These are phyloP conservation scores for Suhomyces bokatorum DNA, from an alignment of 1,139 yeast species.

Conservation along the genomic window DNA sequence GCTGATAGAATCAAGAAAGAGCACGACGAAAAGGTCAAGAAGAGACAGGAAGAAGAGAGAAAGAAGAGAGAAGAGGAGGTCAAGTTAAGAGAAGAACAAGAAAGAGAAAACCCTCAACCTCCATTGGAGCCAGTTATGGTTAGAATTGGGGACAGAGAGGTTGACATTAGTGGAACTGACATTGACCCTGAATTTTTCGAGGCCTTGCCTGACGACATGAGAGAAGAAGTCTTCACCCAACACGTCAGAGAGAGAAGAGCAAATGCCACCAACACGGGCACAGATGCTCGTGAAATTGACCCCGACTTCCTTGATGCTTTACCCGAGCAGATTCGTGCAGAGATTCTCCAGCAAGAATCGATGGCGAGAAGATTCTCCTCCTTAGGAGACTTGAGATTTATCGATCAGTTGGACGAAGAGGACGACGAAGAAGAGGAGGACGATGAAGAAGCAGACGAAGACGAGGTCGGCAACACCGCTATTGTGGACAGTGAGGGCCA, in stretches of 20 bases:
- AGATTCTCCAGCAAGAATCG: conserved; percentile 69
- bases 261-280: conserved; percentile 48
- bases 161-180: conserved; percentile 86
- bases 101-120: conserved; percentile 14
- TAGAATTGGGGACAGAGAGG: conserved; percentile 73
- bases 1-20: conserved; percentile 26
- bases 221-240: conserved; percentile 89
- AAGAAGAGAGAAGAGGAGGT: conserved; percentile 36
- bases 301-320: conserved; percentile 81
- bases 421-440: conserved; percentile 31
- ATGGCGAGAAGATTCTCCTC: conserved; percentile 44
- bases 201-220: conserved; percentile 89
- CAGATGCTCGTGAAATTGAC: conserved; percentile 64
- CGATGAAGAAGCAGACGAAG: conserved; percentile 18
- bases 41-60: conserved; percentile 35
- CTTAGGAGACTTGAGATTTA: conserved; percentile 24
- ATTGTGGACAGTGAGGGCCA: not conserved
- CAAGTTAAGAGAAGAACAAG: conserved; percentile 34
- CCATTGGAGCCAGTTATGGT: conserved; percentile 59
- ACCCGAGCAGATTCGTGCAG: conserved; percentile 73
- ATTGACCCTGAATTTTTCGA: conserved; percentile 89
- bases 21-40: conserved; percentile 31
- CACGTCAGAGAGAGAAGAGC: conserved; percentile 71
- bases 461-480: not conserved
- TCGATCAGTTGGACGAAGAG: conserved; percentile 26